Evolutionary conservation across 139 green algal species (phyloP).

Genomic region (Picochlorum sp.): DNA sequence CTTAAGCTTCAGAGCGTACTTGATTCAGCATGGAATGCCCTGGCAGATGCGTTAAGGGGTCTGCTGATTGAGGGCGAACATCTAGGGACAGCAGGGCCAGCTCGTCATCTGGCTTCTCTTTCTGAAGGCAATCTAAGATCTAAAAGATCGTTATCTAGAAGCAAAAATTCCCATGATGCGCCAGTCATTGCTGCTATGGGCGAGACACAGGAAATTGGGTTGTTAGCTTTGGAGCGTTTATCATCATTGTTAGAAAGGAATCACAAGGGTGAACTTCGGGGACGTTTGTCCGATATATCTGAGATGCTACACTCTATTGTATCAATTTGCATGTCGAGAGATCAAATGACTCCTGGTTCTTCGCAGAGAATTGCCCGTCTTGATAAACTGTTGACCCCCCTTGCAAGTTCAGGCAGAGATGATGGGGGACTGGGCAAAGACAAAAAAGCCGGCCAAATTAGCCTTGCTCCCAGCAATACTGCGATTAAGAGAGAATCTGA

Average conservation of each 20-base stretch:
- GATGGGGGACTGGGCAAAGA: neutral
- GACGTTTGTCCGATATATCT: conserved; percentile 13
- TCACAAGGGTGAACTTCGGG: conserved; percentile 9
- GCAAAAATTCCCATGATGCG: neutral
- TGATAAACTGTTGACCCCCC: conserved; percentile 2
- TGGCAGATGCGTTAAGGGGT: conserved; percentile 11
- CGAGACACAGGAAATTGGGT: conserved; percentile 15
- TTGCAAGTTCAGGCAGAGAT: conserved; percentile 17
- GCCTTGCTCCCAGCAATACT: neutral
- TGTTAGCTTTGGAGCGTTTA: conserved; percentile 24
- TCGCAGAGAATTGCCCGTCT: conserved; percentile 10
- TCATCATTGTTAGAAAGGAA: conserved; percentile 12
- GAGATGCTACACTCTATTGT: conserved; percentile 18
- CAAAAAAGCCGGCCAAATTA: neutral
- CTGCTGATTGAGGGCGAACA: conserved; percentile 7
- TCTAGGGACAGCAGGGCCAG: neutral
- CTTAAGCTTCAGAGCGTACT: conserved; percentile 2
- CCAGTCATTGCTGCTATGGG: conserved; percentile 3
- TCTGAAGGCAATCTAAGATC: conserved; percentile 9
- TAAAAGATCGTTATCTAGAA: neutral
- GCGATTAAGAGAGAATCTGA: neutral
- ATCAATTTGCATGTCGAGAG: conserved; percentile 7
- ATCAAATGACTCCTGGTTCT: neutral
- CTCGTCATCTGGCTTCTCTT: conserved; percentile 7
- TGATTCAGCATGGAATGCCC: conserved; percentile 16